Base-by-base conservation (phyloP, 805 yeast species). In the Spathaspora boniae region DNA sequence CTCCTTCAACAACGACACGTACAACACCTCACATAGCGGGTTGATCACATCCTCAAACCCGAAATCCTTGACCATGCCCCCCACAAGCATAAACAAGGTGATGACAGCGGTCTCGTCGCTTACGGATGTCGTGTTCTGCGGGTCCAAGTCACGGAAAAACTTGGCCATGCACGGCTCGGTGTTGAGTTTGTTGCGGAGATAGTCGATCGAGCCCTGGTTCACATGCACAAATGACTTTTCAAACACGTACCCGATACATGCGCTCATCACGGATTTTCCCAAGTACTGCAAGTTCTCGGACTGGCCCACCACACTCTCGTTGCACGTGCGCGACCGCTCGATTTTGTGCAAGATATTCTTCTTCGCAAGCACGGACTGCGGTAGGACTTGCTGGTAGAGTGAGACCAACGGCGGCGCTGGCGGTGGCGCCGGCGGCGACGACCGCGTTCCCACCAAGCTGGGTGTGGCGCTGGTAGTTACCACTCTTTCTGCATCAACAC, bases 31-130 rank as follows among this genome's bases (percentile, higher is more conserved):
- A 42, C 85, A 74, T 18, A 86, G 55, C 3, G 84, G 80, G 40
- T 70, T 70, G 38, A 83, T 60, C n/a, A 80, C 68, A 3, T 70
- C 53, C 48, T 86, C 88, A 53, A 86, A 86, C 1, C 95, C 94
- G 61, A 80, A 86, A 56, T 86, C 95, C 42, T 78, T 80, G 24
- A 82, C 71, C 41, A 86, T 73, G 7, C 82, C 80, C 2, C 93
- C 94, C 15, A 84, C 51, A 17, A 82, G 51, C 25, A 79, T 74
- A 45, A 71, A 71, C 30, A 83, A 60, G 4, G 84, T 59, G 34
- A 76, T 68, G 0, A 73, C 63, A 0, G 82, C 80, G 19, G 73
- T 68, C 16, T 65, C 72, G 40, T 77, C 80, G 43, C 54, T 55
- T 6, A 52, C 44, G 36, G 56, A 55, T 22, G 60, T 26, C n/a